These are phyloP conservation scores for Aphelidium insulamus DNA, from an alignment of 371 early-diverging fungal species.

Conservation along the genomic window DNA sequence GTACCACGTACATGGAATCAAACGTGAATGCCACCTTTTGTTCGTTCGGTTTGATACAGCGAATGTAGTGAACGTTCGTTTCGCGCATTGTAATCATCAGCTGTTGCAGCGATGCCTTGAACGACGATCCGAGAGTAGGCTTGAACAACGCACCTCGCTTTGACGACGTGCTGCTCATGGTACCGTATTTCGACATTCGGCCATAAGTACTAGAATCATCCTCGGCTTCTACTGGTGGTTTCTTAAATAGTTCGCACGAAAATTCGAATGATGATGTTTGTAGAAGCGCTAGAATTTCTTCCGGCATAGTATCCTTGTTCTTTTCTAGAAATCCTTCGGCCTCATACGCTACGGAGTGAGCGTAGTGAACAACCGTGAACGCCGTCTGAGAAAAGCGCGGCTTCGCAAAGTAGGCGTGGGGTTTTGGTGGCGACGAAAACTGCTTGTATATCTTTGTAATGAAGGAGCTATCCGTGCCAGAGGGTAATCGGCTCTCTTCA, in stretches of 20 bases:
- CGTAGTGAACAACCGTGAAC: constrained; percentile 78
- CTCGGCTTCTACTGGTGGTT: no score
- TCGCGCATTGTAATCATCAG: constrained; percentile 82
- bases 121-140: constrained; percentile 72
- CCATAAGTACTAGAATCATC: no score
- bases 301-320: constrained; percentile 95
- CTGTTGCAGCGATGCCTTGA: constrained; percentile 57
- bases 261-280: constrained; percentile 34
- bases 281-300: constrained; percentile 56
- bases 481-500: constrained; percentile 80
- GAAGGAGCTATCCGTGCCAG: constrained; percentile 60
- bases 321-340: constrained; percentile 92
- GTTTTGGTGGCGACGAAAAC: constrained; percentile 31
- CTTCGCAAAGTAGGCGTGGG: constrained; percentile 60
- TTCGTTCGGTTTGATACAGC: constrained; percentile 95
- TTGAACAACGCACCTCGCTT: constrained; percentile 19
- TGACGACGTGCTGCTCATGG: constrained; percentile 1
- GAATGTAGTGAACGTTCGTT: constrained; percentile 89
- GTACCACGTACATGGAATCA: constrained; percentile 75
- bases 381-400: constrained; percentile 61
- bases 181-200: neutral
- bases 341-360: constrained; percentile 71
- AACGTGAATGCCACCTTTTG: constrained; percentile 71
- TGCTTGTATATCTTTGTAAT: constrained; percentile 61
- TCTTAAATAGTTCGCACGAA: no score